Base-by-base conservation (phyloP, 352 stramenopile species). In the Plasmopara viticola region DNA sequence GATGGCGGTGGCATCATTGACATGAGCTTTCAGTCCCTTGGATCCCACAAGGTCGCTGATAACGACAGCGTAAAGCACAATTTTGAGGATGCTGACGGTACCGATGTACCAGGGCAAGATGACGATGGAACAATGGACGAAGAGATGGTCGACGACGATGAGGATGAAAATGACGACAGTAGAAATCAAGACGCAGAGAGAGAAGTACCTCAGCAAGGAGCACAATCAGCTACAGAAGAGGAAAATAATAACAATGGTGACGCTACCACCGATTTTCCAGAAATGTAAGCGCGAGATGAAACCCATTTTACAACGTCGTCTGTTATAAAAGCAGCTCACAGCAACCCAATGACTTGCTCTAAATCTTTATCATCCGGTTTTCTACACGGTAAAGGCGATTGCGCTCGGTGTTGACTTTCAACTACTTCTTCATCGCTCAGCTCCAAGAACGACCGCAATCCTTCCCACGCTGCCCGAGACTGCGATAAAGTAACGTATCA, bases 1-100 rank as follows among this genome's bases (percentile, higher is more conserved):
- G 67, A 76, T 29, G 81, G 84, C 12, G 81, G 84, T 17, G 84
- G 86, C 40, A 79, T 94, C 31, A 90, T 93, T 54, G 78, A 90
- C 58, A 66, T 93, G 38, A 80, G 64, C 39, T 64, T 72, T 18
- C 67, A 78, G 12, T 51, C 53, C 0, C 37, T 70, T 0, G 54
- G 20, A 45, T 50, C 48, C n/a, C 46, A 58, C 28, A 50, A 51
- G 43, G 55, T 68, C 25, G 42, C 45, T 33, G 65, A 53, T 34
- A 17, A 41, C 47, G 61, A 64, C 38, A 72, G 48, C 12, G 65
- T 52, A 41, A 57, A 64, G 13, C 47, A 69, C 13, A 51, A 56
- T 7, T 53, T 59, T 1, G 64, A 72, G n/a, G 74, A 74, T 43
- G 48, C 56, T 9, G 70, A 83, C 15, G 66, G 56, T 28, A 74